Percentiles rank a stretch among this genome's conserved stretches.
Conservation (phyloP, 805 yeast genomes). For the Candida palmyrensis region DNA sequence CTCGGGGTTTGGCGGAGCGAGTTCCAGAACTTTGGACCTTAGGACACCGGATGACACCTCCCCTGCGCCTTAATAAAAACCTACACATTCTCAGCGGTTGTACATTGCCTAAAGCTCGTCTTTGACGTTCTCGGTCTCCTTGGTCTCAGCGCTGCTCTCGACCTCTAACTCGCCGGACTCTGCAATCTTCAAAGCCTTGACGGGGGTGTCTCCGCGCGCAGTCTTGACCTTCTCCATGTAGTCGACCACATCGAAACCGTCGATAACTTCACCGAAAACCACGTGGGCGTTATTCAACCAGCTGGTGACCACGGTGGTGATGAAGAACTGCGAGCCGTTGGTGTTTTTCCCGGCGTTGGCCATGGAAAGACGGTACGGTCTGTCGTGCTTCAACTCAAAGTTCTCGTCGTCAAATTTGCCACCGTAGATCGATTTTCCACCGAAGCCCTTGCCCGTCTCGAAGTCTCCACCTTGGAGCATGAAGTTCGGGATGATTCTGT, state of each 20-base stretch:
- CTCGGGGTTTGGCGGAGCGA: too few species aligned
- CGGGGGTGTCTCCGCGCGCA: conserved; percentile 79
- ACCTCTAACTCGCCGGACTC: conserved; percentile 64
- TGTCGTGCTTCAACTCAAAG: conserved; percentile 61
- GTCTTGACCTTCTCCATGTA: conserved; percentile 74
- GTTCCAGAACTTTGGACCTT: too few species aligned
- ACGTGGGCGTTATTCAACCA: conserved; percentile 96
- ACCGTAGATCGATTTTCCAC: conserved; percentile 83
- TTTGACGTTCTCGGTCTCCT: conserved; percentile 9
- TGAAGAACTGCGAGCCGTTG: conserved; percentile 93
- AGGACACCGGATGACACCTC: too few species aligned
- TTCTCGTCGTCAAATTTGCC: conserved; percentile 72
- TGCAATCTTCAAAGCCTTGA: conserved; percentile 55
- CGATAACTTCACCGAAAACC: conserved; percentile 91
- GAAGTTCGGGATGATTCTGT: conserved; percentile 65
- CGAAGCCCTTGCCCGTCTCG: conserved; percentile 64
- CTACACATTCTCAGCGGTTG: not conserved
- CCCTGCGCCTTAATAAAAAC: too few species aligned
- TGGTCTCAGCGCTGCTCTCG: conserved; percentile 19
- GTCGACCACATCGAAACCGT: conserved; percentile 78
- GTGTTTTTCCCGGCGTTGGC: conserved; percentile 74
- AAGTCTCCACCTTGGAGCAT: conserved; percentile 91
- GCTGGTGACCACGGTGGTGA: conserved; percentile 82
- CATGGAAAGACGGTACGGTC: conserved; percentile 69
- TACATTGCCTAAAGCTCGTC: conserved; percentile 24